These are phyloP conservation scores for Paspalum vaginatum DNA, from an alignment of 176 grass and related monocot species.

Conservation along the genomic window DNA sequence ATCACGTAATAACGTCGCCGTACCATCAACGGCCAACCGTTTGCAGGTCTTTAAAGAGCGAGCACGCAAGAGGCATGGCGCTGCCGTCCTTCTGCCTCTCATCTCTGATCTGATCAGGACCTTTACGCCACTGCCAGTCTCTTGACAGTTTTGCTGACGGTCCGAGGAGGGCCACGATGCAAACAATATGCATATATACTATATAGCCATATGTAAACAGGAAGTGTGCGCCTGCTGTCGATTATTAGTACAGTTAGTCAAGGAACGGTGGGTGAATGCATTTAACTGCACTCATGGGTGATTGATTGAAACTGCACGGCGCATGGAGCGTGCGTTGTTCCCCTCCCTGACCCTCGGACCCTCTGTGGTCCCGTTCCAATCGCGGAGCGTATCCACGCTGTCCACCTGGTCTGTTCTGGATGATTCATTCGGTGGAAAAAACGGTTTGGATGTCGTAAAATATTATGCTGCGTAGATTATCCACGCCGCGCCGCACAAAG, in stretches of 20 bases:
- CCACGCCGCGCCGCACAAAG: no score
- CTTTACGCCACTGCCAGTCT: neutral
- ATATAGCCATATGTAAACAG: neutral
- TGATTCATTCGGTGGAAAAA: no score
- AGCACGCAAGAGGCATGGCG: neutral
- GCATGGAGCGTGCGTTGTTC: no score
- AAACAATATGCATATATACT: neutral
- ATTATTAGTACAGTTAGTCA: neutral
- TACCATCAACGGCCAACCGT: constrained; percentile 44
- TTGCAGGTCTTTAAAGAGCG: neutral
- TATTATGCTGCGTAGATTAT: no score
- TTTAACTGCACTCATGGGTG: neutral
- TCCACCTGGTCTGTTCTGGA: no score
- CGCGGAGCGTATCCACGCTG: no score
- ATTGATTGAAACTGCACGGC: no score
- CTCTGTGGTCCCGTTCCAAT: no score
- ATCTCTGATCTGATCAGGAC: neutral
- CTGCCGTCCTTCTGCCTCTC: neutral
- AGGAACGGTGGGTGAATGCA: neutral
- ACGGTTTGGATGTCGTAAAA: no score
- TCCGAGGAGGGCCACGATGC: neutral
- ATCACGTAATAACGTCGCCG: constrained; percentile 38
- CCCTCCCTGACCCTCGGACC: no score
- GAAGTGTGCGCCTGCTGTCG: neutral
- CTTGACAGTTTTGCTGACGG: neutral